Percentiles rank a stretch among this genome's conserved stretches.
phyloP scores from a whole-genome alignment of 2,329 filamentous ascomycete genomes.

The Aspergillus sp. region DNA sequence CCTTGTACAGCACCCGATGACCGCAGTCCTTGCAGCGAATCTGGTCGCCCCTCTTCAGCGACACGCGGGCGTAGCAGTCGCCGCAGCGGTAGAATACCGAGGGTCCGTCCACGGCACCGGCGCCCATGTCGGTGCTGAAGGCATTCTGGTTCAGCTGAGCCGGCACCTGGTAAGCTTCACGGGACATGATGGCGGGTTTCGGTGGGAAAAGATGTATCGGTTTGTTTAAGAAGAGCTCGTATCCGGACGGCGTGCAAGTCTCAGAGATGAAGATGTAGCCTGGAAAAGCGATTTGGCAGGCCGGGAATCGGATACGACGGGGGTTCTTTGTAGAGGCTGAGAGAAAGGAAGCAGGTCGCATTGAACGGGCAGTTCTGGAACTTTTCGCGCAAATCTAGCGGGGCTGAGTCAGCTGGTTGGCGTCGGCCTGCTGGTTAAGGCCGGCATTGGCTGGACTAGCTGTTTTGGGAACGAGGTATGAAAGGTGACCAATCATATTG shows the following conservation, averaged over 20 bases:
- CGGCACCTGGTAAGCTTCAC: conserved; percentile 77
- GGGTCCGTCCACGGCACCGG: conserved; percentile 50
- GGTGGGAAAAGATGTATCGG: not conserved
- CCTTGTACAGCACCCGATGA: conserved; percentile 94
- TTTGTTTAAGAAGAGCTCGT: not conserved
- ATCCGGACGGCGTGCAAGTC: not conserved
- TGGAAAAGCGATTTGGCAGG: not conserved
- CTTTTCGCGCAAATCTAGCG: conserved; percentile 1
- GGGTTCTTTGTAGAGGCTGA: not conserved
- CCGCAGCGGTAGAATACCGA: conserved; percentile 73
- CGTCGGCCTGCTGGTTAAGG: not conserved
- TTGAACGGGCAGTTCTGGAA: conserved; percentile 5
- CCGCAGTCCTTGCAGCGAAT: conserved; percentile 92
- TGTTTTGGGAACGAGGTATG: not conserved
- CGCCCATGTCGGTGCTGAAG: conserved; percentile 45
- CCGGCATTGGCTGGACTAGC: not conserved
- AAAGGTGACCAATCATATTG: not conserved
- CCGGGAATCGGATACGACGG: not conserved
- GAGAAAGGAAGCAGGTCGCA: not conserved
- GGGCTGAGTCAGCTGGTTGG: not conserved
- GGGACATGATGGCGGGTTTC: conserved; percentile 51
- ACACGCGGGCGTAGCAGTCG: conserved; percentile 77
- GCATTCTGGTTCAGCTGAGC: conserved; percentile 38
- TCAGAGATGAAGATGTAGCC: not conserved
- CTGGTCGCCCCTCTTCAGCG: conserved; percentile 72